Base-by-base conservation (phyloP, 176 grass and related monocot species). In the Paspalum vaginatum region DNA sequence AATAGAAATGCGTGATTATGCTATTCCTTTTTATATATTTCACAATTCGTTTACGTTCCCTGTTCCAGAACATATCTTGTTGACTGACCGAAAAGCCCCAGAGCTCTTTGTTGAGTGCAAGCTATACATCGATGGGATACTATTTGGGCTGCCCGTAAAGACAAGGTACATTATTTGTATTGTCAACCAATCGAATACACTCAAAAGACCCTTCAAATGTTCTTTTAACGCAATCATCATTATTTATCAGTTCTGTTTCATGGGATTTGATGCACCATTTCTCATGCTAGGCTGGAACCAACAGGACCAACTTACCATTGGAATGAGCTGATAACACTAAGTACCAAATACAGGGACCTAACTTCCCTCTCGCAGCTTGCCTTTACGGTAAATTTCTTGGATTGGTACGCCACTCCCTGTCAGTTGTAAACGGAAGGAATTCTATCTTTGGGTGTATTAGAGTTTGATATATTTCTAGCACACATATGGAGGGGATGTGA, bases 51-150 rank as follows among this genome's bases (percentile, higher is more conserved):
- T 24, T 24, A 22, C 18, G 21, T 66, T 76, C 11, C 64, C 72
- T 65, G 13, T 24, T 70, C 45, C 63, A 91, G 84, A 85, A 48
- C 42, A 65, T 52, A 68, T 83, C 78, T 65, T 56, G 18, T 52
- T 20, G 48, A 39, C 41, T 26, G 75, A 81, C 12, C 86, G 68
- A 26, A 81, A 55, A 78, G 81, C 44, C 45, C 55, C 94, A 11
- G 94, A 97, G 83, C 87, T 97, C 9, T 87, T 94, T 65, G 95
- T 97, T 25, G 89, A 97, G 74, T 97, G 91, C 42, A 85, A 84
- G 38, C 80, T 97, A 17, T 92, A 88, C 27, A 90, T 97, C 37
- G 89, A 94, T 58, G 95, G 95, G 5, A 57, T 89, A n/a, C 91
- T 84, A 27, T 97, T 97, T 70, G 95, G 91, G 62, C 76, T 97